A percentile compares a stretch with the other conserved stretches of the same genome.
These are phyloP conservation scores for Metschnikowia reukaufii DNA, from an alignment of 805 yeast species.

Conservation along the genomic window DNA sequence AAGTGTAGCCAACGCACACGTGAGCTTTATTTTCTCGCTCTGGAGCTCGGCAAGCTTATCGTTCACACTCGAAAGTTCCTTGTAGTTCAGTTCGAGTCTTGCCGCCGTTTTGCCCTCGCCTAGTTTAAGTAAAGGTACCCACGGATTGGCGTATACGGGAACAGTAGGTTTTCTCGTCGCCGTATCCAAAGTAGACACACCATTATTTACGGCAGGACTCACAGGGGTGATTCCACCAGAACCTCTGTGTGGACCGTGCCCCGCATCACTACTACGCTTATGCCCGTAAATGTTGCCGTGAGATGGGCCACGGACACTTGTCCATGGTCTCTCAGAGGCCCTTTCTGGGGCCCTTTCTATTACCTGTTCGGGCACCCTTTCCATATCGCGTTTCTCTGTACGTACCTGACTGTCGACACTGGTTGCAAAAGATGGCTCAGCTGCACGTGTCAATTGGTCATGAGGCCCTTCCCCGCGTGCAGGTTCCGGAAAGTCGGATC, in stretches of 20 bases:
- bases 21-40: constrained; percentile 22
- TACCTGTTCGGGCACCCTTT: not conserved
- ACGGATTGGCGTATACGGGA: constrained; percentile 25
- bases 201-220: not conserved
- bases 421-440: too few relatives aligned
- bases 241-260: not conserved
- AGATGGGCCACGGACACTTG: not conserved
- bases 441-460: too few relatives aligned
- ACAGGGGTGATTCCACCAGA: constrained; percentile 1
- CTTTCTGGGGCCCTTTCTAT: not conserved
- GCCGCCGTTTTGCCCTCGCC: constrained; percentile 27
- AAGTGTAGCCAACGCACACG: constrained; percentile 13
- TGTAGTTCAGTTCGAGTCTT: constrained; percentile 26
- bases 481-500: too few relatives aligned
- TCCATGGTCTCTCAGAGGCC: not conserved
- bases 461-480: too few relatives aligned
- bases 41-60: constrained; percentile 29
- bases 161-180: not conserved
- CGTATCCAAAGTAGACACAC: too few relatives aligned
- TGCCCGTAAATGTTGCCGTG: constrained; percentile 1
- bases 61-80: constrained; percentile 27
- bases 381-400: too few relatives aligned
- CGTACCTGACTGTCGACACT: too few relatives aligned
- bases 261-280: constrained; percentile 2
- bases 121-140: constrained; percentile 33